Conservation (phyloP, 768 basidiomycete genomes). For the Pleurotus cornucopiae region DNA sequence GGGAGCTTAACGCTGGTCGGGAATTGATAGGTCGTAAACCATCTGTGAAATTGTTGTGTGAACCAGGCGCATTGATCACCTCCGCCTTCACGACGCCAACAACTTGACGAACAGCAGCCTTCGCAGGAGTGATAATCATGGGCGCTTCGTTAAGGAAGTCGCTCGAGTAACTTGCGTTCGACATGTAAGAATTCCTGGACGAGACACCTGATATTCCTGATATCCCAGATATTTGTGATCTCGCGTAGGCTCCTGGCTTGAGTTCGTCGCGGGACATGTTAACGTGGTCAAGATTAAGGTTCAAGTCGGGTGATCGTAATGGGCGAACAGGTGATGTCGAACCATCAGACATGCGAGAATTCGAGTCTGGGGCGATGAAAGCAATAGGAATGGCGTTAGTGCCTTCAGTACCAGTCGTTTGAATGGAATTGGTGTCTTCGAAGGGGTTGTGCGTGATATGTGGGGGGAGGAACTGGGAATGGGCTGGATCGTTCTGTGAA, state of each 20-base stretch:
- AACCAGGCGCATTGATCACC: conserved; percentile 60
- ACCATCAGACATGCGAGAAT: conserved; percentile 28
- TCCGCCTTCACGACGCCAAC: conserved; percentile 77
- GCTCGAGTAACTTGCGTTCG: conserved; percentile 70
- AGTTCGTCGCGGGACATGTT: conserved; percentile 55
- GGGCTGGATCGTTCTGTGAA: conserved; percentile 28
- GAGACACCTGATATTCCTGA: conserved; percentile 48
- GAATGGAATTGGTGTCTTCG: conserved; percentile 73
- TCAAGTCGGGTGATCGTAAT: conserved; percentile 53
- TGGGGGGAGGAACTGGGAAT: conserved; percentile 37
- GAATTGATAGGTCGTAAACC: conserved; percentile 35
- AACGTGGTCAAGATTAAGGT: conserved; percentile 60
- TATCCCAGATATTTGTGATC: conserved; percentile 51
- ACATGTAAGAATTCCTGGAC: conserved; percentile 68
- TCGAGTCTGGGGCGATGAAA: conserved; percentile 59
- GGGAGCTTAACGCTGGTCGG: conserved; percentile 53
- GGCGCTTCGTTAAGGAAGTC: conserved; percentile 80
- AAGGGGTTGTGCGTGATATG: conserved; percentile 60
- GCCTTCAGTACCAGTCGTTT: conserved; percentile 74
- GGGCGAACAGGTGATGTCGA: conserved; percentile 48
- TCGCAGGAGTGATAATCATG: conserved; percentile 72
- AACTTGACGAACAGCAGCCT: conserved; percentile 64
- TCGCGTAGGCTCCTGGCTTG: conserved; percentile 31
- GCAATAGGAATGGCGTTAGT: conserved; percentile 89
- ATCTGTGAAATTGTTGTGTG: conserved; percentile 30